phyloP scores from a whole-genome alignment of 2,329 filamentous ascomycete genomes.

The Pestalotiopsis sp. region DNA sequence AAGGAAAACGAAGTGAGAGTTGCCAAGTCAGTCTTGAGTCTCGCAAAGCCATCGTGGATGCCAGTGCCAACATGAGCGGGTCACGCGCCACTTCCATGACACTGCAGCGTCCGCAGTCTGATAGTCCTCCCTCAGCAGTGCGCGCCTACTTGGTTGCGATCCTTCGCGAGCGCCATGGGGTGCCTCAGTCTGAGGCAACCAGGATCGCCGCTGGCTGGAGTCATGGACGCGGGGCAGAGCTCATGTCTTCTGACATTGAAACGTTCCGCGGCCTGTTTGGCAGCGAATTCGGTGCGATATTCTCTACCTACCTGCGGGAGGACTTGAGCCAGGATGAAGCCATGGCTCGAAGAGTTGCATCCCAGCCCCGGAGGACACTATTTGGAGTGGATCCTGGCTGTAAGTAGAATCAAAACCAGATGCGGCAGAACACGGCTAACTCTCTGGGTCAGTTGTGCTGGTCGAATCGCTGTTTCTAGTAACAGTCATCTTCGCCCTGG shows the following conservation, averaged over 20 bases:
- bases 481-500: neutral
- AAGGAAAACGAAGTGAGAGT: neutral
- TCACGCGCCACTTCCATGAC: neutral
- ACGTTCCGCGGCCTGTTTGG: neutral
- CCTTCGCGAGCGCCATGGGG: neutral
- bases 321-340: neutral
- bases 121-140: neutral
- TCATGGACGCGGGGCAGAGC: neutral
- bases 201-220: neutral
- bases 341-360: neutral
- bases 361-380: neutral
- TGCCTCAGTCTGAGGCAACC: neutral
- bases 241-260: neutral
- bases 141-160: neutral
- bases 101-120: neutral
- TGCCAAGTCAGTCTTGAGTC: neutral
- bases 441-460: neutral
- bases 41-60: neutral
- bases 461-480: neutral
- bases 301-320: neutral
- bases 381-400: neutral
- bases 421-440: neutral
- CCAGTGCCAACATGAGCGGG: neutral
- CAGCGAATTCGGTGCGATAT: neutral
- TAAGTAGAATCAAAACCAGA: neutral